Conservation (phyloP, 352 stramenopile species). For the Globisporangium paddicum region DNA sequence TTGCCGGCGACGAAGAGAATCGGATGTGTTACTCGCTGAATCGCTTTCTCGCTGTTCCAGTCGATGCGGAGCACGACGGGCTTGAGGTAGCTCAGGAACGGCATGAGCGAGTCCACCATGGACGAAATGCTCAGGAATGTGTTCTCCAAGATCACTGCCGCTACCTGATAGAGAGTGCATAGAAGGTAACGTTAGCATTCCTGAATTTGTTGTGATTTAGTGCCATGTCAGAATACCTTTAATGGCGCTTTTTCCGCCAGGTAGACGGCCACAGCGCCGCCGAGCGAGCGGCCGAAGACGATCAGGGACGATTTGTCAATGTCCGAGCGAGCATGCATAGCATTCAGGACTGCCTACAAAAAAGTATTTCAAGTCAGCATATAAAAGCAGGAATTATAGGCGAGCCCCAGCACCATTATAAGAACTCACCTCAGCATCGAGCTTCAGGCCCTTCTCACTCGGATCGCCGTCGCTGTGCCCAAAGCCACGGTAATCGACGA, state of each 20-base stretch:
- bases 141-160: conserved; percentile 92
- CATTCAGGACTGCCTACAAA: conserved; percentile 61
- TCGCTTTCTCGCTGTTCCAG: conserved; percentile 79
- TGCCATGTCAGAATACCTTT: conserved; percentile 26
- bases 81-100: conserved; percentile 88
- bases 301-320: conserved; percentile 88
- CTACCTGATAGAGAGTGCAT: conserved; percentile 37
- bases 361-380: neutral
- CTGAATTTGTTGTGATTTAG: neutral
- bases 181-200: neutral
- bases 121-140: conserved; percentile 91
- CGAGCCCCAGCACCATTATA: neutral
- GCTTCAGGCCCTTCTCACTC: conserved; percentile 86
- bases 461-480: conserved; percentile 87
- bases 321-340: conserved; percentile 60
- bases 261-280: conserved; percentile 90
- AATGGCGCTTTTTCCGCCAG: conserved; percentile 74
- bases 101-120: conserved; percentile 94
- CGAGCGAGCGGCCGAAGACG: conserved; percentile 90
- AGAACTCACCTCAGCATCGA: conserved; percentile 91
- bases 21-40: conserved; percentile 65
- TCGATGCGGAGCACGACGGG: conserved; percentile 86
- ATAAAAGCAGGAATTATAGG: too few species aligned
- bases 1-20: conserved; percentile 91
- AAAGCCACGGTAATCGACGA: conserved; percentile 95